A percentile compares a stretch with the other conserved stretches of the same genome.
Evolutionary conservation across 2,329 filamentous ascomycete species (phyloP).

Genomic region (Capronia epimyces): DNA sequence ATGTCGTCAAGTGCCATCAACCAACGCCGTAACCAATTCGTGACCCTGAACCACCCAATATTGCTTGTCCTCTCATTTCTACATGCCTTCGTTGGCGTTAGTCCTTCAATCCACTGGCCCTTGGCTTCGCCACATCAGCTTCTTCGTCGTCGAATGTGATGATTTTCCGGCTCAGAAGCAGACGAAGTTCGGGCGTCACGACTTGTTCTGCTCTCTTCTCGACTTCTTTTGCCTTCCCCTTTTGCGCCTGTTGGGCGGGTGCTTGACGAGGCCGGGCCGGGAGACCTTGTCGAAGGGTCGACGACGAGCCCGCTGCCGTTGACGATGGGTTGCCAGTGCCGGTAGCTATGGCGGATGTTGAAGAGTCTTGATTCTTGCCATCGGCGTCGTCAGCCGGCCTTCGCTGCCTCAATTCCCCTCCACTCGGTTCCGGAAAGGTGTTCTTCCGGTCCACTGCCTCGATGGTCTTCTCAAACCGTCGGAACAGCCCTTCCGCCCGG

Average conservation of each 20-base stretch:
- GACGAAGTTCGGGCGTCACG: constrained; percentile 59
- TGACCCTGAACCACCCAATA: background rate
- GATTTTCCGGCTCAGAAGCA: constrained; percentile 57
- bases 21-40: background rate
- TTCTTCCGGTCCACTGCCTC: constrained; percentile 89
- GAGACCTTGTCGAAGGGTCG: background rate
- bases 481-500: constrained; percentile 82
- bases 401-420: constrained; percentile 20
- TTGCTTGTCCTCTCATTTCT: background rate
- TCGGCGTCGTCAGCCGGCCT: constrained; percentile 8
- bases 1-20: background rate
- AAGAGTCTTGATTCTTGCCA: background rate
- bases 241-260: constrained; percentile 17
- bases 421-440: constrained; percentile 64
- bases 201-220: constrained; percentile 35
- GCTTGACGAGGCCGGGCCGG: constrained; percentile 28
- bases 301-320: constrained; percentile 1
- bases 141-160: constrained; percentile 42
- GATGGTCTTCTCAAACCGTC: constrained; percentile 78
- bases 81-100: constrained; percentile 7
- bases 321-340: background rate
- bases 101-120: constrained; percentile 25
- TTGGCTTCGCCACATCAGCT: constrained; percentile 7
- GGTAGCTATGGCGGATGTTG: background rate
- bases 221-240: constrained; percentile 27